These are phyloP conservation scores for Grosmannia serpens DNA, from an alignment of 2,329 filamentous ascomycete species.

Conservation along the genomic window DNA sequence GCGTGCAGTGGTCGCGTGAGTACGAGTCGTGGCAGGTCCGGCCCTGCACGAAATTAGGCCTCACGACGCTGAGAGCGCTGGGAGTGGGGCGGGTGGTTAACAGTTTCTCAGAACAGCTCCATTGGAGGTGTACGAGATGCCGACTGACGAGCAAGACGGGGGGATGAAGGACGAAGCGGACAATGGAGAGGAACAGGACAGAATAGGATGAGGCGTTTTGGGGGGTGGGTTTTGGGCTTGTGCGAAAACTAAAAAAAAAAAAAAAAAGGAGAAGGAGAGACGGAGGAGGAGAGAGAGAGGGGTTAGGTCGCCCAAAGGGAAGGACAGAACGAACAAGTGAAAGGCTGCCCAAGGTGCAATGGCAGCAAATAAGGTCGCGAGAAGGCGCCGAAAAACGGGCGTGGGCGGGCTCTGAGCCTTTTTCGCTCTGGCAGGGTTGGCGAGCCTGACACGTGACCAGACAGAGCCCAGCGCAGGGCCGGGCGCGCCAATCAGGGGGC, in stretches of 20 bases:
- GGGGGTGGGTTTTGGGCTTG: background rate
- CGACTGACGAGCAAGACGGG: background rate
- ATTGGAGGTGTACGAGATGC: background rate
- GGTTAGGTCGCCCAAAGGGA: constrained; percentile 6
- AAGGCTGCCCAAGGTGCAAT: constrained; percentile 6
- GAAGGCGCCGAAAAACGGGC: background rate
- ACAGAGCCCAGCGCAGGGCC: background rate
- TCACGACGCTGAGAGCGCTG: too few relatives aligned
- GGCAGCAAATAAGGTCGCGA: constrained; percentile 1
- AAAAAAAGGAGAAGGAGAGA: background rate
- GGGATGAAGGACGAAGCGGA: background rate
- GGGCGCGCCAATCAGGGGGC: constrained; percentile 1
- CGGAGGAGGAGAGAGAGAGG: background rate
- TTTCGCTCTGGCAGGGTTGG: constrained; percentile 2
- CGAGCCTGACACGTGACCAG: constrained; percentile 3
- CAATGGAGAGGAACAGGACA: background rate
- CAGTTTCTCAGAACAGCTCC: background rate
- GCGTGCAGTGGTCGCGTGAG: too few relatives aligned
- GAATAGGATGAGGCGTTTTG: background rate
- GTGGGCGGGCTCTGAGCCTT: constrained; percentile 9
- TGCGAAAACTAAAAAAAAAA: background rate
- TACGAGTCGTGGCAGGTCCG: too few relatives aligned
- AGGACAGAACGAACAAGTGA: background rate
- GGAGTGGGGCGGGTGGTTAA: background rate
- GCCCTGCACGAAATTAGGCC: too few relatives aligned